These are phyloP conservation scores for Trichosporon sp. DNA, from an alignment of 1,284 basidiomycete genomes.

Conservation along the genomic window DNA sequence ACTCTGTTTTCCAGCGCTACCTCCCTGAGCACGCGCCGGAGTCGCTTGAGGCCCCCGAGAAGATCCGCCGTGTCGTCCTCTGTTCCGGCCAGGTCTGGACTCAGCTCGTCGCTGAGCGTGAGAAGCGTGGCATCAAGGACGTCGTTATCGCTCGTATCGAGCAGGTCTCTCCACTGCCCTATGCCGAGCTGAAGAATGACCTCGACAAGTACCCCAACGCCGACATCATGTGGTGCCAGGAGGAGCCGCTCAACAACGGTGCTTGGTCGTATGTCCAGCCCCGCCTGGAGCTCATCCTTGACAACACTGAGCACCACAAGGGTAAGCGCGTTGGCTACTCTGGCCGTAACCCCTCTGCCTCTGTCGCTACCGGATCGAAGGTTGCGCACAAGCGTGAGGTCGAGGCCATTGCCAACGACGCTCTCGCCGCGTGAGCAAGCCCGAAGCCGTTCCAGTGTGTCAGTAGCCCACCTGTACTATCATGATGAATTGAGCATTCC, in stretches of 20 bases:
- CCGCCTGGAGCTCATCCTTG: conserved; percentile 73
- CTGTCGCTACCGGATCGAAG: conserved; percentile 62
- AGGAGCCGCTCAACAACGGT: conserved; percentile 83
- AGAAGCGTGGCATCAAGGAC: conserved; percentile 85
- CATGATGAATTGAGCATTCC: conserved; percentile 10
- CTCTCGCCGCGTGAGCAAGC: conserved; percentile 40
- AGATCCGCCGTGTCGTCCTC: conserved; percentile 88
- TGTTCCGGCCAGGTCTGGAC: conserved; percentile 94
- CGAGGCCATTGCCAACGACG: conserved; percentile 66
- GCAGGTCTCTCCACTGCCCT: conserved; percentile 94
- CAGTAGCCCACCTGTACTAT: conserved; percentile 10
- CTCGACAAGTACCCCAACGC: conserved; percentile 96
- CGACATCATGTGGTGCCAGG: conserved; percentile 86
- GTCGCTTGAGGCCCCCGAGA: conserved; percentile 73
- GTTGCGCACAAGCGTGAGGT: conserved; percentile 79
- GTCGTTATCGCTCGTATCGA: conserved; percentile 93
- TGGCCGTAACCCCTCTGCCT: conserved; percentile 82
- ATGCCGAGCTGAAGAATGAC: conserved; percentile 85
- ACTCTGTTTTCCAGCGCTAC: conserved; percentile 91
- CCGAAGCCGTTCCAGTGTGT: background rate
- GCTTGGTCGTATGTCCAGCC: conserved; percentile 77
- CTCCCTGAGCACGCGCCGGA: conserved; percentile 78
- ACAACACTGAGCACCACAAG: conserved; percentile 85
- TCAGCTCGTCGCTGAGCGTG: conserved; percentile 82
- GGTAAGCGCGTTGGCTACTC: conserved; percentile 84